Base-by-base conservation (phyloP, 805 yeast species). In the Hanseniaspora valbyensis region DNA sequence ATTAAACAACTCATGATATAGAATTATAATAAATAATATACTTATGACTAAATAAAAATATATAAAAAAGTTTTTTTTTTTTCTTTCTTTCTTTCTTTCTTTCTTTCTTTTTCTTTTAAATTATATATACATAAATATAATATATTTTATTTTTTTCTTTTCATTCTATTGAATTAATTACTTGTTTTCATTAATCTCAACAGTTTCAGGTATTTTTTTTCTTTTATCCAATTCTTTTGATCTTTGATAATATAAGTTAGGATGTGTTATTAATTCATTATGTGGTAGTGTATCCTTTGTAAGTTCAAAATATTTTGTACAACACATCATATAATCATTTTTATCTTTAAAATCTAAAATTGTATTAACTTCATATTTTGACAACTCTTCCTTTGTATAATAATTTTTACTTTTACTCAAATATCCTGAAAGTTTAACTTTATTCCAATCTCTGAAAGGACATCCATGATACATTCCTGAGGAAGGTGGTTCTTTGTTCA, bases 401-500 rank as follows among this genome's bases (percentile, higher is more conserved):
- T 89, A 90, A 78, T 85, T 75, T 19, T 70, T 74, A 37, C 69
- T 66, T 18, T 39, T 44, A 19, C 42, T 44, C 55, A 92, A 69
- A 54, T 77, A 76, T 2, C 59, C 56, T 6, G 74, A 70, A 44
- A 92, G 69, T 49, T 75, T 73, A 41, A 85, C 94, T n/a, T 75
- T 61, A 12, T 75, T 71, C 59, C 83, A 69, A 58, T 83, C 90
- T 50, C 95, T 70, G 66, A 84, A 92, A 4, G 97, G 96, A 65
- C 97, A 90, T 2, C 98, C 98, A 61, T 90, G 96, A 53, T 69
- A 75, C 57, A 89, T 95, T 38, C 72, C 74, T 43, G 74, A 71
- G 10, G 70, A 69, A 0, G 95, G 88, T 55, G 80, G 75, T 7
- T 87, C 86, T 57, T 80, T 80, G 25, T 78, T 71, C 52, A 86